phyloP scores from a whole-genome alignment of 352 stramenopile genomes.

The Sclerospora graminicola region DNA sequence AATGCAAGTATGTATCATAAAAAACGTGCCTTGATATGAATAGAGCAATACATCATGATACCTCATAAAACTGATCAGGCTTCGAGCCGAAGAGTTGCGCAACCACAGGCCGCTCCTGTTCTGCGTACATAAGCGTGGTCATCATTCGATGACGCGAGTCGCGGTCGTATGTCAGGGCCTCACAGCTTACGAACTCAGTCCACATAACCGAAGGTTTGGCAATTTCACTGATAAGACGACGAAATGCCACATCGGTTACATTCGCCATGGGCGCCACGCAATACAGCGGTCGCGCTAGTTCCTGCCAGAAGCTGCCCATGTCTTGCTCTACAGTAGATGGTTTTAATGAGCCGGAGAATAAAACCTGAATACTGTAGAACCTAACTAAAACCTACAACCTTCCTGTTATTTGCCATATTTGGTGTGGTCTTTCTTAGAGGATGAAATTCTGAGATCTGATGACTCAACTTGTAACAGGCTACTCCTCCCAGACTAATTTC shows the following conservation, averaged over 20 bases:
- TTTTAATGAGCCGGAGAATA: too few species aligned
- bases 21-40: neutral
- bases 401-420: too few species aligned
- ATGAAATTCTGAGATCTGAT: too few species aligned
- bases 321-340: too few species aligned
- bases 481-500: too few species aligned
- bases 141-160: slow-evolving; percentile 63
- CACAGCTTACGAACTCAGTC: slow-evolving; percentile 82
- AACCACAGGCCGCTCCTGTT: slow-evolving; percentile 65
- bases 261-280: slow-evolving; percentile 82
- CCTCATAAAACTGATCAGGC: slow-evolving; percentile 77
- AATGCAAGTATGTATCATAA: neutral
- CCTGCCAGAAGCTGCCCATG: slow-evolving; percentile 46
- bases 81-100: slow-evolving; percentile 83
- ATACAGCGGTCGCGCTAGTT: slow-evolving; percentile 54
- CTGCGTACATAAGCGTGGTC: slow-evolving; percentile 60
- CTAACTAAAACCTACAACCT: too few species aligned
- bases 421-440: too few species aligned
- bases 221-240: slow-evolving; percentile 60
- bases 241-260: slow-evolving; percentile 70
- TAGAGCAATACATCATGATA: slow-evolving; percentile 6
- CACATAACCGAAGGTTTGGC: slow-evolving; percentile 76
- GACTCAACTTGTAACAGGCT: too few species aligned
- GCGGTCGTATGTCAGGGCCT: slow-evolving; percentile 57
- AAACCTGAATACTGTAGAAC: too few species aligned